Percentiles rank a stretch among this genome's conserved stretches.
These are phyloP conservation scores for Tetrapisispora namnaoensis DNA, from an alignment of 805 yeast species.

Conservation along the genomic window DNA sequence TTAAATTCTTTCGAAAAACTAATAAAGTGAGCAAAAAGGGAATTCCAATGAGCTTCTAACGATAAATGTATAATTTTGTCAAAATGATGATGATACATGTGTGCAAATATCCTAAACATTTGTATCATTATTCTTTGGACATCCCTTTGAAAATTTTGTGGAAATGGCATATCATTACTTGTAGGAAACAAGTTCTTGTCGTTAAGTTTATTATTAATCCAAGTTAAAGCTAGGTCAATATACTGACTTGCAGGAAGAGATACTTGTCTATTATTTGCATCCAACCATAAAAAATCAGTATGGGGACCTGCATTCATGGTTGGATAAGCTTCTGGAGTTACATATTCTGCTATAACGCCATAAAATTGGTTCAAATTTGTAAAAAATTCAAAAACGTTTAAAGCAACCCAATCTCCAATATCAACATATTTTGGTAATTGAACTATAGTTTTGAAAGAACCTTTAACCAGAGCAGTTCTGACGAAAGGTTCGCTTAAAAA, in stretches of 20 bases:
- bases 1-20: conserved; percentile 80
- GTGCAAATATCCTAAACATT: conserved; percentile 93
- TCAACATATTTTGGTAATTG: conserved; percentile 93
- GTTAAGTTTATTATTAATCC: conserved; percentile 81
- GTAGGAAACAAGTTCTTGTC: conserved; percentile 92
- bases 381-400: conserved; percentile 82
- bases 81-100: conserved; percentile 87
- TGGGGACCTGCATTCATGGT: conserved; percentile 95
- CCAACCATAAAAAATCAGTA: conserved; percentile 86
- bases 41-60: conserved; percentile 95
- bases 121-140: conserved; percentile 82
- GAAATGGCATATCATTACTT: conserved; percentile 77
- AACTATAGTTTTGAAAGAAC: conserved; percentile 91
- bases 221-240: conserved; percentile 81
- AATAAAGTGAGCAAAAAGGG: conserved; percentile 89
- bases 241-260: conserved; percentile 88
- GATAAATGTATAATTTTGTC: conserved; percentile 87
- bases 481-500: conserved; percentile 90
- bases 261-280: conserved; percentile 66
- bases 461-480: conserved; percentile 89
- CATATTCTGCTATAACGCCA: conserved; percentile 83
- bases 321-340: conserved; percentile 81
- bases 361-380: conserved; percentile 80
- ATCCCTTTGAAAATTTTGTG: conserved; percentile 72
- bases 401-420: conserved; percentile 89